Base-by-base conservation (phyloP, 345 rosid species). In the Sapria himalayana region DNA sequence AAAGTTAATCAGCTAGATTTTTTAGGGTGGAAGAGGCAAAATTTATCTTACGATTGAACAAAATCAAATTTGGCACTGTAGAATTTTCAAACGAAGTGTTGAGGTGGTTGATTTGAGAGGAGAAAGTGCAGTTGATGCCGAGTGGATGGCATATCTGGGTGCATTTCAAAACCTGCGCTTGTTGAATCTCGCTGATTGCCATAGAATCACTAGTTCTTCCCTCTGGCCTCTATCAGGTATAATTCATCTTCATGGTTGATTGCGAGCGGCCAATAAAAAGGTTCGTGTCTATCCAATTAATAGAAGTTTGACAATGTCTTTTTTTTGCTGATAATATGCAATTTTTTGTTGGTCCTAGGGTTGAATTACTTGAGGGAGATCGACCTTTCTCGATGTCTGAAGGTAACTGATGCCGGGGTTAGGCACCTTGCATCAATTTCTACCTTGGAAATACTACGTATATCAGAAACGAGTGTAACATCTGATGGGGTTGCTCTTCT, bases 121-220 rank as follows among this genome's bases (percentile, higher is more conserved):
- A 18, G 76, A 82, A 55, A 66, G 45, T 54, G 56, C 57, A 24
- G 70, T 89, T 35, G 82, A 89, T 50, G 93, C 71, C 0, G 98
- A 89, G 60, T 89, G 98, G 98, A 65, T 72, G 74, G 94, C 89
- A 0, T 86, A 78, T 54, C 35, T 81, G 46, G 97, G 85, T 31
- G 82, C 82, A n/a, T 86, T 76, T 21, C 69, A 27, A 5, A 27
- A 57, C 59, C 54, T 86, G 33, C 55, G 52, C 7, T 60, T 58
- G 22, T 59, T 89, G 43, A 72, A 64, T 45, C 62, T 81, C 34
- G 72, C 91, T 1, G 81, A 63, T 61, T 76, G 98, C 57, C 64
- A 29, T 17, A 68, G 67, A 56, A 66, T 82, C 60, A 76, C 62
- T 21, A 69, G 63, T 49, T 74, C 82, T 27, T 62, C 93, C 2